These are phyloP conservation scores for Aspergillus fischeri DNA, from an alignment of 2,329 filamentous ascomycete genomes.

Conservation along the genomic window DNA sequence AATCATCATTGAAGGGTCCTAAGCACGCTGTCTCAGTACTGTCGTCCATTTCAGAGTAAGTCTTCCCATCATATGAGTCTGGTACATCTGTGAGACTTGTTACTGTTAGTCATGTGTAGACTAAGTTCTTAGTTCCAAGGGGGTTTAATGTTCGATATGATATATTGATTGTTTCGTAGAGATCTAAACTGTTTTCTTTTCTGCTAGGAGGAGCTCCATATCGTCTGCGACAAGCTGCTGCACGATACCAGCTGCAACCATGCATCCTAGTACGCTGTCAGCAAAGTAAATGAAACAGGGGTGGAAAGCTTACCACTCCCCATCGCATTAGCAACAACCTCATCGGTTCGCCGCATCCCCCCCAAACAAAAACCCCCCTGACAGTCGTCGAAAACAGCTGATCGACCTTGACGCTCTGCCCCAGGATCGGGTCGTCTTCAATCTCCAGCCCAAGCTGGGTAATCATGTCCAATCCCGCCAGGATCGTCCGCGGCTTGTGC, in stretches of 20 bases:
- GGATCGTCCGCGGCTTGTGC: not conserved
- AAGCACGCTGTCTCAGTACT: too few relatives aligned
- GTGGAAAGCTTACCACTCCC: slow-evolving; percentile 1
- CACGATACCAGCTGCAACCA: not conserved
- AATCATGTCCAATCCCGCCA: not conserved
- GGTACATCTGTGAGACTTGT: too few relatives aligned
- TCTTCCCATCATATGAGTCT: too few relatives aligned
- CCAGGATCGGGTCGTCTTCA: not conserved
- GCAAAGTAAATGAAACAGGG: not conserved
- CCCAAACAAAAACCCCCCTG: slow-evolving; percentile 50
- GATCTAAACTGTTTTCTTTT: too few relatives aligned
- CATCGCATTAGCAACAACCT: slow-evolving; percentile 8
- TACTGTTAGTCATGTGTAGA: too few relatives aligned
- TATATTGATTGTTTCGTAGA: too few relatives aligned
- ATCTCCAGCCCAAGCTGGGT: not conserved
- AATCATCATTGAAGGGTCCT: not conserved
- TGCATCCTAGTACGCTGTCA: not conserved
- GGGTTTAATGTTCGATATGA: too few relatives aligned
- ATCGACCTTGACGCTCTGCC: not conserved
- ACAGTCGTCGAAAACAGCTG: slow-evolving; percentile 39
- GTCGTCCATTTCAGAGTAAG: too few relatives aligned
- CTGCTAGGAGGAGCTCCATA: not conserved
- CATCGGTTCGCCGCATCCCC: slow-evolving; percentile 44
- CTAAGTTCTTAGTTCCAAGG: too few relatives aligned
- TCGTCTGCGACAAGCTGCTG: not conserved